Base-by-base conservation (phyloP, 2,329 filamentous ascomycete genomes). In the Verticillium nonalfalfae region DNA sequence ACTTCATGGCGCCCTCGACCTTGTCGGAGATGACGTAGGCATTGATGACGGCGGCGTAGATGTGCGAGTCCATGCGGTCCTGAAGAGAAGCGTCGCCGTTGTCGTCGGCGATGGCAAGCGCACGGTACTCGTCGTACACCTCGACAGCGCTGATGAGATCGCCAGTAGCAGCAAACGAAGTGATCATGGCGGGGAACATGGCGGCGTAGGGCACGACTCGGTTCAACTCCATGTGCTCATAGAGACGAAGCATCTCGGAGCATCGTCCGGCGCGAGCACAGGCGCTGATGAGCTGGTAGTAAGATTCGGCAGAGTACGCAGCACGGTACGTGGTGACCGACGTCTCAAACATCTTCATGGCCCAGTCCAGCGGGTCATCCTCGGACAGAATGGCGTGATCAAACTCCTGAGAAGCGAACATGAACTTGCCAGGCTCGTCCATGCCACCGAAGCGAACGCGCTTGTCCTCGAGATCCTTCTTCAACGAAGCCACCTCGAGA, bases 121-220 rank as follows among this genome's bases (percentile, higher is more conserved):
- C 85, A 71, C 92, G 92, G 81, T 98, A 98, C 75, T 97, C 91
- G 66, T 96, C 94, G 77, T 97, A 99, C 76, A 92, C 93, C 73
- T 97, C 93, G 7, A 98, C 91, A 21, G 93, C 95, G 68, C 90
- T 96, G 68, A 88, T 82, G 55, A 98, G 78, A 72, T 98, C 93
- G 58, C 93, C 90, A 11, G 84, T 85, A 52, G 85, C 84, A 63
- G 91, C 91, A 71, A 97, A 98, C 0, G 93, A 93, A n/a, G 90
- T 88, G 73, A 99, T 97, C 91, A 99, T 97, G 18, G 89, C 85
- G 1, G 93, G 90, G 76, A 97, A 98, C 59, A 94, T 91, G 56
- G 89, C 86, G 6, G 92, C 89, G 62, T 89, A 87, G 0, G 94
- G 91, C 15, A 85, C 83, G 26, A 91, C 85, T 61, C 87, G 87